phyloP scores from a whole-genome alignment of 306 rosid species.

The Cotoneaster glaucophyllus region DNA sequence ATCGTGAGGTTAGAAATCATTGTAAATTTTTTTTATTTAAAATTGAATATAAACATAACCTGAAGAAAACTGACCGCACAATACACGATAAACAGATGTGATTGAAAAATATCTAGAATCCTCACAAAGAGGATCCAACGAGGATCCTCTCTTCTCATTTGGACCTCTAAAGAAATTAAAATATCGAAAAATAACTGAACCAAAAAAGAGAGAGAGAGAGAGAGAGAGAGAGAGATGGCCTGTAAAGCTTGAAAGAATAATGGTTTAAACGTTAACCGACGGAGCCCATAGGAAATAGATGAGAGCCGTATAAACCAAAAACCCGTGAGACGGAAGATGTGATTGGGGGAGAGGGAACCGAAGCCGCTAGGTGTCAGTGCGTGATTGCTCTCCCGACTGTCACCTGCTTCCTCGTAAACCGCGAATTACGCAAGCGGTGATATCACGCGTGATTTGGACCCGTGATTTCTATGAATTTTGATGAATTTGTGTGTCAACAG shows the following conservation, averaged over 20 bases:
- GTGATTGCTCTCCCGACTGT: not conserved
- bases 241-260: not conserved
- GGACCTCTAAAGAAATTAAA: no score
- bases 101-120: accelerated
- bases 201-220: not conserved
- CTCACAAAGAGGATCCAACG: no score
- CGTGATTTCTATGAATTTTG: not conserved
- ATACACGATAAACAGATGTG: accelerated
- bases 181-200: no score
- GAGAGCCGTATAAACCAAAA: not conserved
- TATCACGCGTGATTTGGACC: not conserved
- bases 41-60: no score
- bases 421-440: not conserved
- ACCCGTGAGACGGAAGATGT: not conserved
- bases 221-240: not conserved
- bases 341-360: slow-evolving; percentile 4
- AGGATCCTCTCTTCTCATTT: no score
- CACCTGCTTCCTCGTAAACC: not conserved
- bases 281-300: not conserved
- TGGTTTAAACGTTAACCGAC: not conserved
- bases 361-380: not conserved
- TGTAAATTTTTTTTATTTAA: no score
- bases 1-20: no score
- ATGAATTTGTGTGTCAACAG: not conserved
- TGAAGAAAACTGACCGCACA: no score